phyloP scores from a whole-genome alignment of 2,329 filamentous ascomycete species.

The Fusarium zealandicum region DNA sequence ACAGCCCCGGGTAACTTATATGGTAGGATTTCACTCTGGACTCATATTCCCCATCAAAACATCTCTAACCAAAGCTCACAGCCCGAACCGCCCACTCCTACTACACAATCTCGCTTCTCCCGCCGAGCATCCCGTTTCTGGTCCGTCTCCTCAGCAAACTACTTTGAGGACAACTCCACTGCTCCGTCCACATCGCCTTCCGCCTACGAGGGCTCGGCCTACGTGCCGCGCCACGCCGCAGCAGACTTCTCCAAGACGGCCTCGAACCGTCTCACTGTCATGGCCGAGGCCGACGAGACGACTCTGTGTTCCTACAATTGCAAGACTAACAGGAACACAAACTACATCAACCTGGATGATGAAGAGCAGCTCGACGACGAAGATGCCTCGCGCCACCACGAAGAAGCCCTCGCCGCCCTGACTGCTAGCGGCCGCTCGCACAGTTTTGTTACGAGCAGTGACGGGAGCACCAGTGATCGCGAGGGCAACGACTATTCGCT shows the following conservation, averaged over 20 bases:
- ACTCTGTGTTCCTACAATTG: conserved; percentile 36
- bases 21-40: conserved; percentile 3
- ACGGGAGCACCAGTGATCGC: conserved; percentile 1
- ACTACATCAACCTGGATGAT: conserved; percentile 3
- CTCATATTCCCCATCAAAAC: not conserved
- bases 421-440: conserved; percentile 8
- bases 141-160: conserved; percentile 32
- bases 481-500: conserved; percentile 34
- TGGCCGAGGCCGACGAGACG: conserved; percentile 31
- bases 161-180: conserved; percentile 18
- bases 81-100: conserved; percentile 7
- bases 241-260: conserved; percentile 41
- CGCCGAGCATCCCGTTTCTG: conserved; percentile 37
- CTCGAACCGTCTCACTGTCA: conserved; percentile 25
- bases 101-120: conserved; percentile 19
- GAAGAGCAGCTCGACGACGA: conserved; percentile 25
- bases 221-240: conserved; percentile 44
- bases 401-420: conserved; percentile 28
- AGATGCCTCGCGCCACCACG: conserved; percentile 17
- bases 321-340: not conserved
- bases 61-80: conserved; percentile 1
- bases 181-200: conserved; percentile 14
- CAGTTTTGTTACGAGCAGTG: conserved; percentile 15
- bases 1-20: conserved; percentile 6
- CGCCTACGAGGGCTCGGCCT: conserved; percentile 24